Evolutionary conservation across 2,329 filamentous ascomycete genomes (phyloP), one percentile per base, ranked within the genome.

Genomic region (Fonsecaea monophora): DNA sequence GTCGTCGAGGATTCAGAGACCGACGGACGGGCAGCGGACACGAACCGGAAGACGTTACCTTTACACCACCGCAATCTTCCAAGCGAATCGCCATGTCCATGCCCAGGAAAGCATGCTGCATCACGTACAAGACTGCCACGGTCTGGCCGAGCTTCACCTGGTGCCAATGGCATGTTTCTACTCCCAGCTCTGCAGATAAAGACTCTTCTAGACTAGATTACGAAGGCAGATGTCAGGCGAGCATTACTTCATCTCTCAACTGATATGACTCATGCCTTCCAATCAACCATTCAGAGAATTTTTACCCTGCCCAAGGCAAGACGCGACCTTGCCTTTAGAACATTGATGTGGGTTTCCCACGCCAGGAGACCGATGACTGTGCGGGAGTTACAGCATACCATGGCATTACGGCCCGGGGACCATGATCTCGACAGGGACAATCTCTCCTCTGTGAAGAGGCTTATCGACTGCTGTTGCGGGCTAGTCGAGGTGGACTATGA

Each of bases 391-490:
- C 73, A 73, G 61, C 73, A 78, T 56, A 72, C 74, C n/a, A 62
- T 78, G 64, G 75, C 75, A 9, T 65, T 78, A 8, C 70, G 70
- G 25, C 63, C 65, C 2, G 70, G 65, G 8, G 62, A 70, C 35
- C 58, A 12, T 21, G 67, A 72, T 56, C 50, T 78, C 35, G 71
- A 78, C 55, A 30, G 60, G 53, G 73, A 75, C n/a, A 73, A 75
- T 62, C 55, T 77, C 8, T 62, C 71, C 7, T 66, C 70, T 10
- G 58, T 65, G n/a, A 65, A 67, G 18, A 64, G 60, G 12, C 62
- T 76, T 7, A 35, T 75, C 13, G 75, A 74, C 25, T 71, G 68
- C 13, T 79, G 78, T 57, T 73, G 73, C 48, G 78, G 78, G 0
- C 69, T 80, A 3, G 72, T 79, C 4, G 73, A 72, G 2, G 53